These are phyloP conservation scores for Phytopythium montanum DNA, from an alignment of 352 stramenopile genomes.

Conservation along the genomic window DNA sequence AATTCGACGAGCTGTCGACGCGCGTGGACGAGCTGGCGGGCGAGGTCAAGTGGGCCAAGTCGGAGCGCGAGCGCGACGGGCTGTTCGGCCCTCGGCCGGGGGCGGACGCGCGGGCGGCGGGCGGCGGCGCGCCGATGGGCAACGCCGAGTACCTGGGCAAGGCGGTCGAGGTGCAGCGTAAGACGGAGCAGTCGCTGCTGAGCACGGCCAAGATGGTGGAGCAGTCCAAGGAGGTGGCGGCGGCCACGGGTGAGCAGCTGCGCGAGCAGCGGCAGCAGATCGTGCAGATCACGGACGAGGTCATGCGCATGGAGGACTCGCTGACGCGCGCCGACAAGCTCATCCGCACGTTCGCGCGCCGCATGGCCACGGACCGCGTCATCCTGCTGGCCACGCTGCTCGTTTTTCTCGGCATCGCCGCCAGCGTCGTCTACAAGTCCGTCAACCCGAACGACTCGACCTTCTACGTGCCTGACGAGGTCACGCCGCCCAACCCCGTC, in stretches of 20 bases:
- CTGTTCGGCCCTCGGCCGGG: constrained; percentile 62
- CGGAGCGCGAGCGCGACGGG: constrained; percentile 70
- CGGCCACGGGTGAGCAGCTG: constrained; percentile 73
- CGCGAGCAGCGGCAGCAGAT: constrained; percentile 83
- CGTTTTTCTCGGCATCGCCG: constrained; percentile 75
- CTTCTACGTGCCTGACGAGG: constrained; percentile 84
- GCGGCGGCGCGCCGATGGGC: constrained; percentile 32
- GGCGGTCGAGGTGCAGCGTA: constrained; percentile 74
- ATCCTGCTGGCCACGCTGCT: constrained; percentile 80
- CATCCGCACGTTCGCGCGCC: constrained; percentile 72
- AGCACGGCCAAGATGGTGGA: constrained; percentile 87
- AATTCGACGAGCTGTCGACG: constrained; percentile 80
- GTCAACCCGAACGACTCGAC: constrained; percentile 68
- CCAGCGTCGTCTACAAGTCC: constrained; percentile 83
- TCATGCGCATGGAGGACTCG: constrained; percentile 85
- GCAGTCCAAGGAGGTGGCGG: constrained; percentile 74
- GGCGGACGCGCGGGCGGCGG: constrained; percentile 13
- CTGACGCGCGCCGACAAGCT: constrained; percentile 77
- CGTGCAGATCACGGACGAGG: constrained; percentile 83
- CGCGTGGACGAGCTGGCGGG: constrained; percentile 76
- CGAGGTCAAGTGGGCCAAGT: constrained; percentile 79
- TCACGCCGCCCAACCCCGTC: constrained; percentile 74
- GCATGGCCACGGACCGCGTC: constrained; percentile 81
- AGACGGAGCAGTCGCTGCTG: constrained; percentile 82
- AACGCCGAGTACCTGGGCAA: constrained; percentile 80